These are phyloP conservation scores for Fusarium equiseti DNA, from an alignment of 2,329 filamentous ascomycete genomes.

Conservation along the genomic window DNA sequence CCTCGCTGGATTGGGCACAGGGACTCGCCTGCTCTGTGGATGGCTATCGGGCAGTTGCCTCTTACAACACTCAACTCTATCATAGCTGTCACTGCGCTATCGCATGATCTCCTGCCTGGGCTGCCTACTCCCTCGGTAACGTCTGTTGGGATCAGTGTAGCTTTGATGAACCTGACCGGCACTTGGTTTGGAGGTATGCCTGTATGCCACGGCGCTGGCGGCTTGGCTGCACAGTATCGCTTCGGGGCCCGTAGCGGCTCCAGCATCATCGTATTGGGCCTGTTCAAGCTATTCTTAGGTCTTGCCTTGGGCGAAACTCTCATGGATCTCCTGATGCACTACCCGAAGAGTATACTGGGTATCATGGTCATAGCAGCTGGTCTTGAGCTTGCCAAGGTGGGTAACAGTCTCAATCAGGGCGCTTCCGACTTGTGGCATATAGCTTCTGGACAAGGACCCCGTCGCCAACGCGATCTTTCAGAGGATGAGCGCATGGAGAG, in stretches of 20 bases:
- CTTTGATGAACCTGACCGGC: constrained; percentile 83
- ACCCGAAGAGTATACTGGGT: constrained; percentile 82
- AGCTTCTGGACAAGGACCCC: constrained; percentile 55
- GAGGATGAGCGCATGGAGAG: constrained; percentile 78
- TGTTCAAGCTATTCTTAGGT: constrained; percentile 80
- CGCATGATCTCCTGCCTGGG: constrained; percentile 79
- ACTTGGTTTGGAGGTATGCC: constrained; percentile 98
- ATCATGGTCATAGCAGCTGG: constrained; percentile 93
- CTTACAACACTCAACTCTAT: constrained; percentile 94
- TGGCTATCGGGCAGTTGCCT: constrained; percentile 88
- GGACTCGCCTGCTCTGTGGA: constrained; percentile 57
- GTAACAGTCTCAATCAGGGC: constrained; percentile 83
- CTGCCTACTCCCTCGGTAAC: constrained; percentile 78
- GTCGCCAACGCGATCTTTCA: constrained; percentile 65
- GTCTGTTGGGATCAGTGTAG: constrained; percentile 83
- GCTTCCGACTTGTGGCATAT: constrained; percentile 70
- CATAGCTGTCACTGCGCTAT: constrained; percentile 85
- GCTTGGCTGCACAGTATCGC: constrained; percentile 88
- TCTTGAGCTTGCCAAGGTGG: constrained; percentile 86
- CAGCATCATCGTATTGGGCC: constrained; percentile 82
- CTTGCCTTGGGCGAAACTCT: constrained; percentile 80
- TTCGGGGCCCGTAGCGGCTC: constrained; percentile 92
- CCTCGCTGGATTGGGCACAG: constrained; percentile 50
- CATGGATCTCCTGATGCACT: constrained; percentile 75
- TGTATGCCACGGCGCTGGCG: constrained; percentile 91